Evolutionary conservation across 192 early-diverging fungal genomes (phyloP), one percentile per base, ranked within the genome.

Genomic region (Linnemannia hyalina): DNA sequence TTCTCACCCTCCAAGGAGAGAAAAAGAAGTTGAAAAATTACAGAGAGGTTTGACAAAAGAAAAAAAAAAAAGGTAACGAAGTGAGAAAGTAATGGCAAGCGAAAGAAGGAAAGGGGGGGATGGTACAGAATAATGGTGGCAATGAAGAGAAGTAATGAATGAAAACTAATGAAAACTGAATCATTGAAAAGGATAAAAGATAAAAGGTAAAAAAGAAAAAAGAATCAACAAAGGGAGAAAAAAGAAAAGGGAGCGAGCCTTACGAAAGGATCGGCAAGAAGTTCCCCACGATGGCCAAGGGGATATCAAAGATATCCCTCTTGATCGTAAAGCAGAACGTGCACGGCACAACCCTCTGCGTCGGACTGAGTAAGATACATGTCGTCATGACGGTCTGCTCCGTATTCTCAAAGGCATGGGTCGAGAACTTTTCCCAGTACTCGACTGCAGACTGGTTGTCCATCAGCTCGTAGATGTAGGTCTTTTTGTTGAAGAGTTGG

Each of bases 311-410:
- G 72, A 98, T 96, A 85, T 98, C 98, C 36, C 97, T 89, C 87
- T 97, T 98, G 91, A 99, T 98, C 6, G 98, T 98, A 88, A 99
- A 98, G 73, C 97, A 97, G 76, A 99, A 97, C 3, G 96, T 95
- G 81, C 97, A 98, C 4, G 96, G 95, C n/a, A 99, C 95, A 16
- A 92, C 85, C 20, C 90, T 78, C 52, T 94, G 92, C 38, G 91
- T 87, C 0, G 97, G 96, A n/a, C 93, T 91, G 44, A 97, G 85
- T 77, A 99, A 80, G 54, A 95, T 93, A 91, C 97, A 96, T n/a
- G 95, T 96, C 29, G 95, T 93, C 94, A 98, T 96, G 60, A 97
- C 95, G 7, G 94, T 92, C 75, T 96, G 94, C 77, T 97, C 95
- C 26, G 96, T 95, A 89, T 97, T 97, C 81, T 98, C 97, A 88